A percentile compares a stretch with the other conserved stretches of the same genome.
These are phyloP conservation scores for Hypoxylon sp. DNA, from an alignment of 2,329 filamentous ascomycete species.

Conservation along the genomic window DNA sequence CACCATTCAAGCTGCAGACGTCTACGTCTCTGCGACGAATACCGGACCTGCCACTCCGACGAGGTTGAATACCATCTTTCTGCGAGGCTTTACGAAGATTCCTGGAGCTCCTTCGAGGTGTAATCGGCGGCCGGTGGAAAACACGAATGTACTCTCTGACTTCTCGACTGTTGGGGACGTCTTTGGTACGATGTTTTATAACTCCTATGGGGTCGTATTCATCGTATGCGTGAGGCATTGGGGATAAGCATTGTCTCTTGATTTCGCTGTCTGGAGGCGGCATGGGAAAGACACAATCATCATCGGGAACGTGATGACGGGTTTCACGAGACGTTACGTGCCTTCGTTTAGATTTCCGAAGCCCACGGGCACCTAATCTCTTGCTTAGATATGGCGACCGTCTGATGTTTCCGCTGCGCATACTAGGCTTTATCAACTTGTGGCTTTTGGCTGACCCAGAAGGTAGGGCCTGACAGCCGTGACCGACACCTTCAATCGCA, in stretches of 20 bases:
- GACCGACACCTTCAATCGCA: conserved; percentile 27
- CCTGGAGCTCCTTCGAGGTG: conserved; percentile 48
- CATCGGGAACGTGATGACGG: conserved; percentile 30
- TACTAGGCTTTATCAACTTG: conserved; percentile 35
- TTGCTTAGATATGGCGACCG: conserved; percentile 30
- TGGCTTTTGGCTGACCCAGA: conserved; percentile 26
- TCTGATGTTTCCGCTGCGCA: conserved; percentile 43
- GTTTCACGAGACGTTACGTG: conserved; percentile 17
- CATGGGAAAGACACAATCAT: conserved; percentile 46
- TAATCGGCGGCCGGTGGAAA: conserved; percentile 51
- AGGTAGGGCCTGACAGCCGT: conserved; percentile 33
- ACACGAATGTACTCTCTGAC: conserved; percentile 52
- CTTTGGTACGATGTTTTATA: conserved; percentile 33
- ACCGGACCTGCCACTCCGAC: conserved; percentile 24
- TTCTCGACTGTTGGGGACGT: conserved; percentile 50
- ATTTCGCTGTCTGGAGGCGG: conserved; percentile 43
- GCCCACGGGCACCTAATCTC: conserved; percentile 23
- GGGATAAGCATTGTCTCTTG: conserved; percentile 31
- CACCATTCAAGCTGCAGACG: conserved; percentile 52
- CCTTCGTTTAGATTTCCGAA: conserved; percentile 35
- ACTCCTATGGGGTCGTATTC: conserved; percentile 44
- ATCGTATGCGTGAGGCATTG: conserved; percentile 40
- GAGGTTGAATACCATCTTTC: conserved; percentile 14
- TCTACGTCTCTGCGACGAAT: conserved; percentile 43
- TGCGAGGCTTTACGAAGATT: conserved; percentile 27